phyloP scores from a whole-genome alignment of 352 stramenopile genomes.

The Pythium monospermum region DNA sequence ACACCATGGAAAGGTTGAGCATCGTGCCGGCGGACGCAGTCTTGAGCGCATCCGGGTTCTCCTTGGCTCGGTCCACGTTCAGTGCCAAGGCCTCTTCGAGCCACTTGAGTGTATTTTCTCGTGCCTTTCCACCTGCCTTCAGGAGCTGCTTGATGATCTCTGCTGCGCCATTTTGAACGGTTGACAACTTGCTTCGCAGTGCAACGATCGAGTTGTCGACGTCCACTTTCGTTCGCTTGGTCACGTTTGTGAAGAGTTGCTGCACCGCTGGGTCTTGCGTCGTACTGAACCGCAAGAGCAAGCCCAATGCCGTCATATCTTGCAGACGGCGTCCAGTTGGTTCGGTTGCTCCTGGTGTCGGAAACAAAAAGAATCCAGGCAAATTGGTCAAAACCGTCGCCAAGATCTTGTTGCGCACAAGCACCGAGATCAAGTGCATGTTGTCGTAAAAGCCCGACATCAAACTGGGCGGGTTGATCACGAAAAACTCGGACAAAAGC shows the following conservation, averaged over 20 bases:
- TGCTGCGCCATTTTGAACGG: conserved; percentile 48
- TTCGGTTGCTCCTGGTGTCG: conserved; percentile 21
- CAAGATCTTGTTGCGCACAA: conserved; percentile 66
- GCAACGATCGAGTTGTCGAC: conserved; percentile 66
- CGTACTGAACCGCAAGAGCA: conserved; percentile 74
- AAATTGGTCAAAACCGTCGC: conserved; percentile 60
- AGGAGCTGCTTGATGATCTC: conserved; percentile 68
- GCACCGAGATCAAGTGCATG: conserved; percentile 53
- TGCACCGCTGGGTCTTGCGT: conserved; percentile 61
- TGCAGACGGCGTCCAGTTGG: conserved; percentile 68
- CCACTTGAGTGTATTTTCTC: conserved; percentile 65
- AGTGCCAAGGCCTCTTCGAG: conserved; percentile 69
- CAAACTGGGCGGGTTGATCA: conserved; percentile 72
- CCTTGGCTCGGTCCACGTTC: conserved; percentile 72
- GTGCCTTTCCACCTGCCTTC: conserved; percentile 48
- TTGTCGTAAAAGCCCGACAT: conserved; percentile 76
- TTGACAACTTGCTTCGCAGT: conserved; percentile 64
- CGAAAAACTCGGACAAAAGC: conserved; percentile 68
- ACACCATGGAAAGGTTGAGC: conserved; percentile 71
- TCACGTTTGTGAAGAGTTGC: conserved; percentile 84
- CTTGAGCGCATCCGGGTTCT: conserved; percentile 68
- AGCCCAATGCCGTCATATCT: conserved; percentile 70
- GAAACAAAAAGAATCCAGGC: conserved; percentile 63
- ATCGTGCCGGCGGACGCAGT: conserved; percentile 70
- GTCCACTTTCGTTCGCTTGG: conserved; percentile 75